Evolutionary conservation across 768 basidiomycete genomes (phyloP).

Genomic region (Lentinula sp.): DNA sequence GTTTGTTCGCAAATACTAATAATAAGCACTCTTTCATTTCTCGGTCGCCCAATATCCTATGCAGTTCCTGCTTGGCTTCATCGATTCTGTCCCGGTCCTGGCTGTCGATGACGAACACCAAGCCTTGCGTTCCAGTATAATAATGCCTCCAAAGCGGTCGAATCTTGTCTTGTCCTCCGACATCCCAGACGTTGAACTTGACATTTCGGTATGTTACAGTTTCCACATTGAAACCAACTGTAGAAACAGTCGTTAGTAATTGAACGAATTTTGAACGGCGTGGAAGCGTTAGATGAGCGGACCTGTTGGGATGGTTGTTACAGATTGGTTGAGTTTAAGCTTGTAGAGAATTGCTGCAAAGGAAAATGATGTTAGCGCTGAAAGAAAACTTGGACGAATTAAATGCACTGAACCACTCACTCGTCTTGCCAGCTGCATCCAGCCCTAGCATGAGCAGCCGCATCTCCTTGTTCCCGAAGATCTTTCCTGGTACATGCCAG

Average conservation of each 20-base stretch:
- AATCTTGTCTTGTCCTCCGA: slow-evolving; percentile 99
- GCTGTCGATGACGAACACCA: slow-evolving; percentile 97
- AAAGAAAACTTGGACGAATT: slow-evolving; percentile 2
- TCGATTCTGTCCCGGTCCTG: slow-evolving; percentile 94
- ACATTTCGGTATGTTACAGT: slow-evolving; percentile 99
- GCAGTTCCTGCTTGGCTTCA: slow-evolving; percentile 93
- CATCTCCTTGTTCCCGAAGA: slow-evolving; percentile 99
- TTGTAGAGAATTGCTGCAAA: slow-evolving; percentile 92
- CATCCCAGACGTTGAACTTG: slow-evolving; percentile 94
- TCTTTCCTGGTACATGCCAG: slow-evolving; percentile 51
- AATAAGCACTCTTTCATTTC: slow-evolving; percentile 98
- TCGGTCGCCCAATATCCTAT: slow-evolving; percentile 91
- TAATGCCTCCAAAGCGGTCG: slow-evolving; percentile 98
- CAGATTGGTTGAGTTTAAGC: slow-evolving; percentile 97
- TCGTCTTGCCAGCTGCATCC: slow-evolving; percentile 98
- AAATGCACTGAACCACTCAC: slow-evolving; percentile 42
- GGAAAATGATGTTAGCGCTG: slow-evolving; percentile 7
- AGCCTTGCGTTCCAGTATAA: slow-evolving; percentile 97
- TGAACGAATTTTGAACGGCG: slow-evolving; percentile 4
- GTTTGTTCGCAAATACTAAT: slow-evolving; percentile 99
- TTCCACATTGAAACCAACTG: slow-evolving; percentile 98
- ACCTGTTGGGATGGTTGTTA: slow-evolving; percentile 98
- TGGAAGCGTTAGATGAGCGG: slow-evolving; percentile 14
- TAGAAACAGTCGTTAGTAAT: slow-evolving; percentile 4
- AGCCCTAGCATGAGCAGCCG: slow-evolving; percentile 93